These are phyloP conservation scores for Anthracocystis setariae DNA, from an alignment of 1,284 basidiomycete species.

Conservation along the genomic window DNA sequence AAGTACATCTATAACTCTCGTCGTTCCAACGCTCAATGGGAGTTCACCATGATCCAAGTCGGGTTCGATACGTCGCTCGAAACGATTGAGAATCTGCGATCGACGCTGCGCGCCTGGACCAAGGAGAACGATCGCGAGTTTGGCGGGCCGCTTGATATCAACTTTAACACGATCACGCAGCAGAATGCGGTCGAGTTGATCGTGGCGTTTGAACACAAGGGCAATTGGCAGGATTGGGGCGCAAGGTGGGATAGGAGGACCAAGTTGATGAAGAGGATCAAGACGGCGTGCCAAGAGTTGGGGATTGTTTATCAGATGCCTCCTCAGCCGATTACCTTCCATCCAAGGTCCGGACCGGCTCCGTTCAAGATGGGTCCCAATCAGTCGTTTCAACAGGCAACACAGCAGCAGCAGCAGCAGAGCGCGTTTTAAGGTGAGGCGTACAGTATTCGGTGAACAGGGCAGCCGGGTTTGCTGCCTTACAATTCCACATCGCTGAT, in stretches of 20 bases:
- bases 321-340: conserved; percentile 61
- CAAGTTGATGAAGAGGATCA: conserved; percentile 62
- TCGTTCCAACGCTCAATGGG: conserved; percentile 74
- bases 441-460: no score
- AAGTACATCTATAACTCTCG: conserved; percentile 77
- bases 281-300: conserved; percentile 53
- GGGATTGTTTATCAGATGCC: conserved; percentile 56
- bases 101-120: conserved; percentile 75
- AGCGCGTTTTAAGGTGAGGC: no score
- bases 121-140: conserved; percentile 74
- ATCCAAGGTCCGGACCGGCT: conserved; percentile 42
- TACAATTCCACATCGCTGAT: no score
- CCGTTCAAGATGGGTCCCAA: conserved; percentile 35
- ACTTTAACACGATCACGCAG: conserved; percentile 65
- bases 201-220: conserved; percentile 80
- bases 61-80: conserved; percentile 66
- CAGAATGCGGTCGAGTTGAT: conserved; percentile 59
- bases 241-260: conserved; percentile 72
- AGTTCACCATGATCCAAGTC: conserved; percentile 72
- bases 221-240: conserved; percentile 89
- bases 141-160: conserved; percentile 63
- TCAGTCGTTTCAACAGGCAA: neutral
- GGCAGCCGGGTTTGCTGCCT: no score
- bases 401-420: conserved; percentile 9
- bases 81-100: conserved; percentile 75